Evolutionary conservation across 2,329 filamentous ascomycete species (phyloP), one percentile per base, ranked within the genome.

Genomic region (Aspergillus felis): DNA sequence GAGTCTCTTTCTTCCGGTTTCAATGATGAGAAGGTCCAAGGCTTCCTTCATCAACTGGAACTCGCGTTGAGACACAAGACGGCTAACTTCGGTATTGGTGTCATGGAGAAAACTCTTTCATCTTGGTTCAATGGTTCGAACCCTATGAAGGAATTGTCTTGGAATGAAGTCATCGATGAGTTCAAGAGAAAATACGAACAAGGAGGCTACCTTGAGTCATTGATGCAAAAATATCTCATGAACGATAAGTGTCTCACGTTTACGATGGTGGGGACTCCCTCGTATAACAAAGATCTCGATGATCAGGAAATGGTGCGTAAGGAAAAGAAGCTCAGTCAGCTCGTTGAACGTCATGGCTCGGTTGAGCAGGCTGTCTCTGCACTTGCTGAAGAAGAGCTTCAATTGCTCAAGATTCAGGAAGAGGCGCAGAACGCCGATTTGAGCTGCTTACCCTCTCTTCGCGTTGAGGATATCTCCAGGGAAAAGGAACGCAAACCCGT

Each of bases 51-150:
- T 73, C 93, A 97, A 73, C 78, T 97, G 3, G 94, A 99, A 71
- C 82, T 99, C n/a, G 84, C 87, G 0, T 78, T 97, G 51, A 97
- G 97, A 77, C 92, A 99, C 78, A 97, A 97, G 80, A 97, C 92
- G 0, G 91, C 94, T 55, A 92, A 89, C 68, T 99, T 99, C 70
- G 94, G 94, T 14, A 91, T 97, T 82, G 87, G 88, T 20, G 84
- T 97, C 54, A 85, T 99, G 74, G 91, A 96, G 66, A 86, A 93
- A 46, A 82, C 97, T 7, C 90, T 96, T 70, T 89, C 91, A 1
- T 88, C 89, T 58, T 99, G 94, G 94, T 97, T 99, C 76, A 95
- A 94, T 57, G 94, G 93, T 4, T 87, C 92, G 3, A 91, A 97
- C 71, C 93, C 94, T 0, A 95, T 97, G 74, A 87, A 96, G 63